These are phyloP conservation scores for Lactarius quietus DNA, from an alignment of 768 basidiomycete species.

Conservation along the genomic window DNA sequence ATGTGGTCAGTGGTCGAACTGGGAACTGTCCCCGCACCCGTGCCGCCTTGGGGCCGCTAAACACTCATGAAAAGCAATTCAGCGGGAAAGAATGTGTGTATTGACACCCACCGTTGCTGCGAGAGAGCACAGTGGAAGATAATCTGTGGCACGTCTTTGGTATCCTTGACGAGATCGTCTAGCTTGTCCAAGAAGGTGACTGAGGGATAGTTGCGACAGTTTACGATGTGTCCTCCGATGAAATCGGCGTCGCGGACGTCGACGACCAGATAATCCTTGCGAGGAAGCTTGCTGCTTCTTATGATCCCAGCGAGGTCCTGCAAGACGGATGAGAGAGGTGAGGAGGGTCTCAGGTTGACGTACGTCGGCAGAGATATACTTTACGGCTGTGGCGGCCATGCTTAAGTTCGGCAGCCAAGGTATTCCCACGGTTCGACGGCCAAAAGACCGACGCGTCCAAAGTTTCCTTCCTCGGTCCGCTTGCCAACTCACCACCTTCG, in stretches of 20 bases:
- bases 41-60: conserved; percentile 76
- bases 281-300: conserved; percentile 55
- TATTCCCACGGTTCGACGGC: conserved; percentile 3
- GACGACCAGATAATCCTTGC: conserved; percentile 69
- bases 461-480: conserved; percentile 27
- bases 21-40: conserved; percentile 42
- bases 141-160: conserved; percentile 57
- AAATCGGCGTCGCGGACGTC: conserved; percentile 87
- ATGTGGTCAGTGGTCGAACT: conserved; percentile 5
- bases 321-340: conserved; percentile 3
- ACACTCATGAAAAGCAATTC: not conserved
- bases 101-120: conserved; percentile 60
- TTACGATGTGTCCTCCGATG: conserved; percentile 73
- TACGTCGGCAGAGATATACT: conserved; percentile 43
- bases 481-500: conserved; percentile 30
- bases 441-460: conserved; percentile 20
- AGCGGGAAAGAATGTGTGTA: not conserved
- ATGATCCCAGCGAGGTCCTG: conserved; percentile 71
- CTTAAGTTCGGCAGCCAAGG: not conserved
- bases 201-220: conserved; percentile 61
- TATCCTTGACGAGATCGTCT: conserved; percentile 53
- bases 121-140: conserved; percentile 80
- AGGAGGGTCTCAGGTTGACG: conserved; percentile 18
- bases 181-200: conserved; percentile 53
- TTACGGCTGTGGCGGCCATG: conserved; percentile 30